Conservation (phyloP, 2,329 filamentous ascomycete species). For the Talaromyces sp. region DNA sequence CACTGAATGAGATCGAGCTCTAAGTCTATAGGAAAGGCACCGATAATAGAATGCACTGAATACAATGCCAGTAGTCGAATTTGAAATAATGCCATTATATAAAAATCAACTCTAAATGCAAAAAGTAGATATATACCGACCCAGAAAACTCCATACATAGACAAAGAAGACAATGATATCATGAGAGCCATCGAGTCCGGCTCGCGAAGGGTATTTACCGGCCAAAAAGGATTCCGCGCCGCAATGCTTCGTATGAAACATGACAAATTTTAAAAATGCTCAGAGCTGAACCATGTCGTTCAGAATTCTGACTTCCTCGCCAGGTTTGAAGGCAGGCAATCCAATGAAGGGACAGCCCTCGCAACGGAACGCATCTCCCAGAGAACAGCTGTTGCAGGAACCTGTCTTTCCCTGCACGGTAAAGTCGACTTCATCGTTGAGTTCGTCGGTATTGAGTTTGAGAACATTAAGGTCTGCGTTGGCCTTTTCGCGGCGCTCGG, state of each 20-base stretch:
- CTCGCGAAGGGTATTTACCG: conserved; percentile 10
- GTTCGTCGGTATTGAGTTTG: conserved; percentile 69
- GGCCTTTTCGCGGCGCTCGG: conserved; percentile 60
- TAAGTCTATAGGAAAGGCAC: too few species aligned
- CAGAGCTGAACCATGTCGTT: conserved; percentile 83
- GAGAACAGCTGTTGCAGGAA: conserved; percentile 87
- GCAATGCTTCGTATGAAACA: conserved; percentile 6
- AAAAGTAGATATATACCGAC: not conserved
- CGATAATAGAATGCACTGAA: too few species aligned
- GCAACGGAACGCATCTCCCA: conserved; percentile 85
- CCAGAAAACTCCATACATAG: not conserved
- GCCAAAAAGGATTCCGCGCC: conserved; percentile 13
- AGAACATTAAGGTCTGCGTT: conserved; percentile 57
- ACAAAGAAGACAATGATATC: not conserved
- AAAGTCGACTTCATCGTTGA: conserved; percentile 82
- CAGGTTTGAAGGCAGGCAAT: conserved; percentile 92
- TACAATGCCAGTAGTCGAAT: too few species aligned
- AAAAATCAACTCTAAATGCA: conserved; percentile 4
- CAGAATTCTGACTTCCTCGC: conserved; percentile 84
- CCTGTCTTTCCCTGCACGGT: conserved; percentile 97
- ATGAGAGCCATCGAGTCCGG: conserved; percentile 5
- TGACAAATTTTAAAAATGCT: conserved; percentile 7
- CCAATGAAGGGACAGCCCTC: conserved; percentile 77
- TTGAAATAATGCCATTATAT: not conserved
- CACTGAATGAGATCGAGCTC: too few species aligned